Base-by-base conservation (phyloP, 2,329 filamentous ascomycete species). In the Thielaviopsis populi region DNA sequence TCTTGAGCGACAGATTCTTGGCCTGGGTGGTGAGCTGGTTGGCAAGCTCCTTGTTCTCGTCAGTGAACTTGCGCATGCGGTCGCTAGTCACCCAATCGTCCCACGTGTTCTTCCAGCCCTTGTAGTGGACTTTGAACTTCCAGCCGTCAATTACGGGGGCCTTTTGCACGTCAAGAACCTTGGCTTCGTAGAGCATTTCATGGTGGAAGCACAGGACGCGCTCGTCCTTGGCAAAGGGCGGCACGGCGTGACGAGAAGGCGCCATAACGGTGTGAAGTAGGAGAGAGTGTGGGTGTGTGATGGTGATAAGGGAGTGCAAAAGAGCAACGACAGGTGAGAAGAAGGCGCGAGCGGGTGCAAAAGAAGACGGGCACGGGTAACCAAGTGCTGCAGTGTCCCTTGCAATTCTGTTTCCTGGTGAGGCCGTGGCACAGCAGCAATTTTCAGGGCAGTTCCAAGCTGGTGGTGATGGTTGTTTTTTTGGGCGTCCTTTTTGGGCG, bases 61-160 rank as follows among this genome's bases (percentile, higher is more conserved):
- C 90, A 61, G 86, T 96, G 73, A 92, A 87, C 76, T 96, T 96
- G 72, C 91, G 87, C 67, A 99, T 86, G 69, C 94, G 89, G 73
- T 97, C 92, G 74, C 91, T 86, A 24, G 89, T 84, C 54, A 97
- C 94, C 92, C 92, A 97, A 77, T 99, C 94, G 77, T 99, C 94
- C 94, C 94, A 99, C 81, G 91, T 96, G 74, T 92, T 91, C 80
- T 99, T 99, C 94, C 94, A 99, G 71, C 94, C 94, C 76, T 97
- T 97, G 79, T 99, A 99, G 76, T 99, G 94, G 63, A 99, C 88
- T 72, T 89, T 88, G 77, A 95, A 99, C 73, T 90, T 84, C 72
- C 84, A 91, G 30, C 58, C 56, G 40, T 54, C 58, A 22, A 76
- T 86, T 73, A 84, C 85, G 74, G 88, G 86, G 71, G 86, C 86